Evolutionary conservation across 2,329 filamentous ascomycete species (phyloP).

Genomic region (Diaporthe humulicola): DNA sequence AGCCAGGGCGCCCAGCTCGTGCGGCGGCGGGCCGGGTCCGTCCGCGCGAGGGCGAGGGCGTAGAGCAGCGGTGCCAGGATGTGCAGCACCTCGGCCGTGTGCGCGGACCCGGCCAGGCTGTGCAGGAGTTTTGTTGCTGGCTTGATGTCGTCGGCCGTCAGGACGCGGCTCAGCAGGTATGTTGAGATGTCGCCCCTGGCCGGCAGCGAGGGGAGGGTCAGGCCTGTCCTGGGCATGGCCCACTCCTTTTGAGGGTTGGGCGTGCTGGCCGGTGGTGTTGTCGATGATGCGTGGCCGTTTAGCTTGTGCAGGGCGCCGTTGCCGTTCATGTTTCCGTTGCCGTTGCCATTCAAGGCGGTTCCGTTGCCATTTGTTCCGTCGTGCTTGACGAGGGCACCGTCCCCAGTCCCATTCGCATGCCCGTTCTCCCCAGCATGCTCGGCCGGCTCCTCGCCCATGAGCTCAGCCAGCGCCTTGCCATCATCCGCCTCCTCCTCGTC

Average conservation of each 20-base stretch:
- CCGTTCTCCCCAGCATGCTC: constrained; percentile 69
- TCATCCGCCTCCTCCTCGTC: constrained; percentile 60
- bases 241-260: constrained; percentile 70
- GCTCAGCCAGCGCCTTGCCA: constrained; percentile 55
- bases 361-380: constrained; percentile 30
- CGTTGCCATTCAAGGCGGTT: constrained; percentile 7
- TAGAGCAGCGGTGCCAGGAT: constrained; percentile 92
- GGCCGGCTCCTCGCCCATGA: constrained; percentile 62
- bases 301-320: background rate
- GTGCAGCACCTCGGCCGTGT: constrained; percentile 90
- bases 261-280: constrained; percentile 13
- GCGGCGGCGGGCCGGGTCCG: constrained; percentile 57
- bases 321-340: constrained; percentile 9
- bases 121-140: constrained; percentile 90
- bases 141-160: constrained; percentile 97
- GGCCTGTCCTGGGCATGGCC: constrained; percentile 94
- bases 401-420: constrained; percentile 50
- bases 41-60: constrained; percentile 83
- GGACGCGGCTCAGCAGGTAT: constrained; percentile 89
- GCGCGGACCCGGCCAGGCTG: constrained; percentile 78
- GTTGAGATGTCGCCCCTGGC: constrained; percentile 84
- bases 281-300: constrained; percentile 42
- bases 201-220: constrained; percentile 86
- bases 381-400: constrained; percentile 24
- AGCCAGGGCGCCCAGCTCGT: constrained; percentile 94